phyloP scores from a whole-genome alignment of 768 basidiomycete genomes.

The Boletellus sp. region DNA sequence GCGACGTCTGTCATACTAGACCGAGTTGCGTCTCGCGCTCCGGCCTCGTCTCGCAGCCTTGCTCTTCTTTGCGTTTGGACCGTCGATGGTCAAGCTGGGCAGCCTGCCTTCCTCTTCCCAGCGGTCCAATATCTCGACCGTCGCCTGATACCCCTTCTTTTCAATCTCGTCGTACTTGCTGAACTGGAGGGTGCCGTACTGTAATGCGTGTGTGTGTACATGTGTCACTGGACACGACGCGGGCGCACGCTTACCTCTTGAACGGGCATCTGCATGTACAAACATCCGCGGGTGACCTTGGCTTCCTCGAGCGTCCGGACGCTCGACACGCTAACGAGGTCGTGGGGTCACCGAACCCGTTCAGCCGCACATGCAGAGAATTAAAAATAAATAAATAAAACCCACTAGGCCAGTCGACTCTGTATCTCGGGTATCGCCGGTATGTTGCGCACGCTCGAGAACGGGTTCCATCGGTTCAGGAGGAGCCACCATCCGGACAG shows the following conservation, averaged over 20 bases:
- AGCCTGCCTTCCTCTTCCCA: conserved; percentile 82
- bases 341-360: background rate
- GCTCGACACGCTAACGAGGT: conserved; percentile 78
- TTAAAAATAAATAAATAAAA: conserved; percentile 8
- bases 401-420: conserved; percentile 91
- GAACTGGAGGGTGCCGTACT: conserved; percentile 93
- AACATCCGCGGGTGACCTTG: conserved; percentile 82
- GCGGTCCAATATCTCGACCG: conserved; percentile 64
- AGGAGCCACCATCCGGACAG: conserved; percentile 96
- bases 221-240: background rate
- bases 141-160: conserved; percentile 73
- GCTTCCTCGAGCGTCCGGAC: conserved; percentile 94
- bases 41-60: conserved; percentile 60
- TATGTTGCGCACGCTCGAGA: conserved; percentile 69
- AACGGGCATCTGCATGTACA: conserved; percentile 95
- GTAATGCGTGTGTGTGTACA: conserved; percentile 6
- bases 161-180: conserved; percentile 86
- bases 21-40: conserved; percentile 76
- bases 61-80: conserved; percentile 41
- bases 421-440: conserved; percentile 94
- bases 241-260: conserved; percentile 59
- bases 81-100: conserved; percentile 70
- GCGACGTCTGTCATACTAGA: conserved; percentile 25
- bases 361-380: background rate
- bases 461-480: conserved; percentile 90